Base-by-base conservation (phyloP, 106 monocot species). In the Alisma plantagoaquatica region DNA sequence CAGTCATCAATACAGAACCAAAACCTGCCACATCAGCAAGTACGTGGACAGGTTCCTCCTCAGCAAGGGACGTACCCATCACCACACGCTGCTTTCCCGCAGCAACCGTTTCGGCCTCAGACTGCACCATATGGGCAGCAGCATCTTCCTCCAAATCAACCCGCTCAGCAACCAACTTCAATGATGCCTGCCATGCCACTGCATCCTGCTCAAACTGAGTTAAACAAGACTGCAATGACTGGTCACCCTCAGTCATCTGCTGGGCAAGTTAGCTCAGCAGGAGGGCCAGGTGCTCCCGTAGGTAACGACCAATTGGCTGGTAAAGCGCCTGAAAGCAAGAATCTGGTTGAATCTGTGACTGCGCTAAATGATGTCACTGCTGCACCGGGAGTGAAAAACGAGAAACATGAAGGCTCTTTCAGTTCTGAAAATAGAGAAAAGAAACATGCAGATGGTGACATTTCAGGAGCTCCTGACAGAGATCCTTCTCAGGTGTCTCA, bases 71-170 rank as follows among this genome's bases (percentile, higher is more conserved):
- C 68, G 44, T 30, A 53, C 9, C 58, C 66, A 22, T 32, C 64
- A 12, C 81, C 75, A 20, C 70, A 33, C 23, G 43, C 15, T 27
- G 38, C 52, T n/a, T 71, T 62, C 27, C 47, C 64, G 12, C 65
- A 57, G 29, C 77, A 74, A 25, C 27, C 68, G 43, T 23, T 54
- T 38, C 75, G 68, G 15, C 59, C 75, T 49, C 79, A 68, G 25
- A 73, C 51, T 23, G 64, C 54, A 11, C 33, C 60, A 11, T 56
- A 64, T 46, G 33, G 60, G 56, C 82, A 77, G n/a, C 77, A 64
- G 29, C 54, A 53, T 19, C 29, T 33, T 61, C 54, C 64, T 22
- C 62, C 29, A 23, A 65, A 56, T n/a, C 31, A 57, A 10, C 49
- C 41, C 17, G 17, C 25, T 23, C 67, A 62, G 19, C 67, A 62